Evolutionary conservation across 1,139 yeast genomes (phyloP), one percentile per base, ranked within the genome.

Genomic region (Nakaseomyces kungkrabaensis): DNA sequence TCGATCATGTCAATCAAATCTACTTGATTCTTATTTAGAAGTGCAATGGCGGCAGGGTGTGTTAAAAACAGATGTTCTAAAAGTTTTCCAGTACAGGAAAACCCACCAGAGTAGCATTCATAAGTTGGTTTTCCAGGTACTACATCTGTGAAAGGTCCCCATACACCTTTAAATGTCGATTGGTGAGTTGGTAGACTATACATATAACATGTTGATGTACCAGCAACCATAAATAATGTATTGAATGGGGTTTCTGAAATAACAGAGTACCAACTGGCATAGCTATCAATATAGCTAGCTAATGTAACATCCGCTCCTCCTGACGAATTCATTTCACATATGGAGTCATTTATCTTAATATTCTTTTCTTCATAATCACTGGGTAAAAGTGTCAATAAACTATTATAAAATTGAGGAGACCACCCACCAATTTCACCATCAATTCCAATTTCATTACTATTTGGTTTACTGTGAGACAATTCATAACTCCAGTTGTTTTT

Each of bases 401-500:
- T 7, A 17, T 46, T 46, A 32, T 73, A 63, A 36, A 68, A 61
- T 0, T 53, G 50, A 0, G 51, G n/a, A 7, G 68, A 53, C 79
- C 82, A 79, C 2, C 85, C 84, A 55, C 74, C 75, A 9, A 78
- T 66, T 17, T 80, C 78, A 2, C 84, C 83, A 60, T 79, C 85
- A 50, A 59, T 58, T 11, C 59, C 62, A 7, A 46, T 45, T 1
- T 43, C 48, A 43, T 58, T 58, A 11, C 32, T 26, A 27, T 56
- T 54, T 9, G 50, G 49, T 3, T 5, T n/a, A 25, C 50, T 51
- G 10, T 27, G 10, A 9, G 49, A 37, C 8, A 10, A 29, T 3
- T 6, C 40, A 22, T 43, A 41, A 25, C 46, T 45, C 59, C 53
- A 55, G 10, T 41, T 41, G 33, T 45, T 54, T 33, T 50, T 45